A percentile compares a stretch with the other conserved stretches of the same genome.
These are phyloP conservation scores for Mycena indigotica DNA, from an alignment of 768 basidiomycete species.

Conservation along the genomic window DNA sequence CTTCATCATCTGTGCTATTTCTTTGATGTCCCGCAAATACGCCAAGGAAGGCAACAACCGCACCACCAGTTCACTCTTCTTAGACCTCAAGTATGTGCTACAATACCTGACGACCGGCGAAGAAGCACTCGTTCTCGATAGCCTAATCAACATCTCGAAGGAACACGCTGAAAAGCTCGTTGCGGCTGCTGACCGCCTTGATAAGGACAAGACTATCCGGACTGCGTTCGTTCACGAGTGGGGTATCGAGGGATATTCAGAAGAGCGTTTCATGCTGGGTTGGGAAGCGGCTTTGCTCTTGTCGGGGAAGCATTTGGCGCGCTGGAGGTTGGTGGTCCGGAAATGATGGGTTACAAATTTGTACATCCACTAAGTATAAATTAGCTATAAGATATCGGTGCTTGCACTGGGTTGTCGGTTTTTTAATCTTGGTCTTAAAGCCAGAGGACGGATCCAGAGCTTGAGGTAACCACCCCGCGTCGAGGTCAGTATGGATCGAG, in stretches of 20 bases:
- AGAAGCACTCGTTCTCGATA: constrained; percentile 33
- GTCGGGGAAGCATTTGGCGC: constrained; percentile 41
- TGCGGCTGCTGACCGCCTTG: constrained; percentile 28
- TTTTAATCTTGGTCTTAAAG: constrained; percentile 39
- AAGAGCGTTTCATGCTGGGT: constrained; percentile 45
- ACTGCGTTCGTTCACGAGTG: constrained; percentile 31
- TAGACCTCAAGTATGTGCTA: constrained; percentile 40
- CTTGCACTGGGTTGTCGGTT: constrained; percentile 15
- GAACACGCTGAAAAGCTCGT: constrained; percentile 33
- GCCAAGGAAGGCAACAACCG: constrained; percentile 19
- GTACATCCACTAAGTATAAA: not conserved
- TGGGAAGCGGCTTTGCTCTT: constrained; percentile 57
- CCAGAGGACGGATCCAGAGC: constrained; percentile 81
- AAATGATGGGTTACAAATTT: too few relatives aligned
- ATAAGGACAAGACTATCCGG: constrained; percentile 30
- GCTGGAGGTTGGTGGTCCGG: constrained; percentile 47
- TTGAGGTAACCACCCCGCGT: constrained; percentile 77
- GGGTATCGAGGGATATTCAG: constrained; percentile 44
- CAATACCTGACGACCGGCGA: constrained; percentile 34
- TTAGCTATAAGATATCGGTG: constrained; percentile 13
- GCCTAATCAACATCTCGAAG: constrained; percentile 43
- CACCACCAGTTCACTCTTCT: constrained; percentile 42
- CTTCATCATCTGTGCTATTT: constrained; percentile 46
- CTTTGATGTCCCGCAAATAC: constrained; percentile 41
- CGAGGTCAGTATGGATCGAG: constrained; percentile 76